Percentiles rank a stretch among this genome's conserved stretches.
Conservation (phyloP, 108 stramenopile species). For the Schizochytrium sp. region DNA sequence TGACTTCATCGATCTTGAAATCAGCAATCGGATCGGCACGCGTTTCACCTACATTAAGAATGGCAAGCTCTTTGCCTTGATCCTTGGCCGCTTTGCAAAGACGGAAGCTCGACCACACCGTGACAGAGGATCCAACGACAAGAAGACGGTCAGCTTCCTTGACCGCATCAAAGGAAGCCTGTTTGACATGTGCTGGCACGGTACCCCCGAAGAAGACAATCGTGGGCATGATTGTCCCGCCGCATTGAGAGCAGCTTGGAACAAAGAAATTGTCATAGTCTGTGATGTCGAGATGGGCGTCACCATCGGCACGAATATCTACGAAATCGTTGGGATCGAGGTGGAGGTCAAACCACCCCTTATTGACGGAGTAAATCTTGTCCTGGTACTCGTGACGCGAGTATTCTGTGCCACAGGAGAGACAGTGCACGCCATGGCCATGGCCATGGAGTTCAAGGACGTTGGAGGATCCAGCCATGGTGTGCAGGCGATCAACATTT, state of each 20-base stretch:
- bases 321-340: not conserved
- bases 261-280: slow-evolving; percentile 61
- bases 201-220: slow-evolving; percentile 89
- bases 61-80: slow-evolving; percentile 57
- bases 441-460: slow-evolving; percentile 86
- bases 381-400: slow-evolving; percentile 67
- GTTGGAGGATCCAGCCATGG: slow-evolving; percentile 60
- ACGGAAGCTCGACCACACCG: slow-evolving; percentile 75
- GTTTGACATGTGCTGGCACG: slow-evolving; percentile 62
- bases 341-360: not conserved
- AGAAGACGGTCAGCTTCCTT: slow-evolving; percentile 66
- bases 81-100: slow-evolving; percentile 56
- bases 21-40: slow-evolving; percentile 65
- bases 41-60: slow-evolving; percentile 81
- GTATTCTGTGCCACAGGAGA: slow-evolving; percentile 60
- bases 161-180: slow-evolving; percentile 54
- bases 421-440: slow-evolving; percentile 63
- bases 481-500: slow-evolving; percentile 90
- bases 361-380: slow-evolving; percentile 56
- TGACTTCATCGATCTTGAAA: not conserved
- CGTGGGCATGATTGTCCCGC: slow-evolving; percentile 76
- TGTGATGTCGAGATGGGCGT: slow-evolving; percentile 57
- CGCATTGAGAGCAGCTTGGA: slow-evolving; percentile 65
- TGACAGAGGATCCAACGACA: slow-evolving; percentile 72
- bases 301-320: slow-evolving; percentile 80